Evolutionary conservation across 139 green algal species (phyloP).

Genomic region (Haematococcus lacustris): DNA sequence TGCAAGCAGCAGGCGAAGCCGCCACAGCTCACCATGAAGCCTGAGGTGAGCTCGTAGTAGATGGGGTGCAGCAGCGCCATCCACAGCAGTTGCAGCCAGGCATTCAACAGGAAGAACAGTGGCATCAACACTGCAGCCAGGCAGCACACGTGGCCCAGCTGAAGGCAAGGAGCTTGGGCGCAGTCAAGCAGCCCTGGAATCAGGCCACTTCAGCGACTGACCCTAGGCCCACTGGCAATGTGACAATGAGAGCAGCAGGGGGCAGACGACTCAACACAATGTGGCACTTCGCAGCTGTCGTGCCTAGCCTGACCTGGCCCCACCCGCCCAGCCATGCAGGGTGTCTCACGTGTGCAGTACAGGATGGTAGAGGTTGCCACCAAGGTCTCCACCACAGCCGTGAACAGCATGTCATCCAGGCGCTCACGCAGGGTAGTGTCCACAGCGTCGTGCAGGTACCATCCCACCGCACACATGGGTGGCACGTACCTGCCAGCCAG

Average conservation of each 20-base stretch:
- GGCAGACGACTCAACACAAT: too few species aligned
- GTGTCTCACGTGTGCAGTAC: slow-evolving; percentile 15
- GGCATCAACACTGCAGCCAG: slow-evolving; percentile 20
- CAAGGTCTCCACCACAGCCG: slow-evolving; percentile 6
- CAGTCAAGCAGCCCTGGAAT: too few species aligned
- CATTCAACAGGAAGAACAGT: slow-evolving; percentile 3
- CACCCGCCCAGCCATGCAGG: too few species aligned
- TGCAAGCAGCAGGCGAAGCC: too few species aligned
- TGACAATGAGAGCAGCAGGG: too few species aligned
- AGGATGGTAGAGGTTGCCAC: slow-evolving; percentile 11
- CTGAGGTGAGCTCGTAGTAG: slow-evolving; percentile 11
- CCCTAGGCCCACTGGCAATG: too few species aligned
- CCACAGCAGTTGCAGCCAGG: slow-evolving; percentile 18
- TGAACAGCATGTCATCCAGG: slow-evolving; percentile 4
- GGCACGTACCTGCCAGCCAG: slow-evolving; percentile 7
- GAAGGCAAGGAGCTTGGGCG: too few species aligned
- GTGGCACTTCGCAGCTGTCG: too few species aligned
- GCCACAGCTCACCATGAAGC: not conserved
- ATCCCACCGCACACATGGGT: slow-evolving; percentile 14
- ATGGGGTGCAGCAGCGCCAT: slow-evolving; percentile 11
- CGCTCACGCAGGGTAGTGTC: not conserved
- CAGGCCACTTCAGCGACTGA: too few species aligned
- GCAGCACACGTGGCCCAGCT: too few species aligned
- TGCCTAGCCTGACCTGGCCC: too few species aligned
- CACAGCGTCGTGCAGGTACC: not conserved